These are phyloP conservation scores for Aspergillus unguis DNA, from an alignment of 2,329 filamentous ascomycete species.

Conservation along the genomic window DNA sequence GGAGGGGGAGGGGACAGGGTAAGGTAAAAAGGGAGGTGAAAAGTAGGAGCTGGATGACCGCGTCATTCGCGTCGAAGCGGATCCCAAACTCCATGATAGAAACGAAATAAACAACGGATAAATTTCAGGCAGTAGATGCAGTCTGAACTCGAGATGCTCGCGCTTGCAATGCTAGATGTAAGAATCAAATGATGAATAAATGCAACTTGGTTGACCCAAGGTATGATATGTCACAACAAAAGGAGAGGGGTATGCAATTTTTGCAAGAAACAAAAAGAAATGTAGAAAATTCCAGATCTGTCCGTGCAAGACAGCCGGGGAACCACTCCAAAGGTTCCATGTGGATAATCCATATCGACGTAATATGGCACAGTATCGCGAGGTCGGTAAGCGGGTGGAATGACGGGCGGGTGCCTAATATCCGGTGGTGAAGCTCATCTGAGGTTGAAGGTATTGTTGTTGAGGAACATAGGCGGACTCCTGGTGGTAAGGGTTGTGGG, in stretches of 20 bases:
- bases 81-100: constrained; percentile 10
- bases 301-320: constrained; percentile 10
- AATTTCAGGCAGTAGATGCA: constrained; percentile 23
- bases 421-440: constrained; percentile 34
- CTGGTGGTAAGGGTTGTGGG: constrained; percentile 35
- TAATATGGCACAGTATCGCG: constrained; percentile 16
- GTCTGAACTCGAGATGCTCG: constrained; percentile 38
- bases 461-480: constrained; percentile 34
- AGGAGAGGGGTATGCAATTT: constrained; percentile 38
- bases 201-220: constrained; percentile 33
- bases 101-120: constrained; percentile 14
- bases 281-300: constrained; percentile 10
- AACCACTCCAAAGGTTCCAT: constrained; percentile 12
- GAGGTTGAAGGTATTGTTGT: constrained; percentile 32
- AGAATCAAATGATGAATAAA: constrained; percentile 31
- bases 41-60: constrained; percentile 4
- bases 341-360: constrained; percentile 15
- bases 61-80: constrained; percentile 6
- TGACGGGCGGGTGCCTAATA: constrained; percentile 23
- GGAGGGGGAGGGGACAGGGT: constrained; percentile 3
- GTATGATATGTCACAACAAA: constrained; percentile 28
- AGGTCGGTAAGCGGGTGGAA: constrained; percentile 6
- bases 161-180: constrained; percentile 48
- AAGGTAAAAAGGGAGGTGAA: constrained; percentile 4
- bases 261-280: constrained; percentile 21